Evolutionary conservation across 1,139 yeast species (phyloP).

Genomic region (Meyerozyma sp.): DNA sequence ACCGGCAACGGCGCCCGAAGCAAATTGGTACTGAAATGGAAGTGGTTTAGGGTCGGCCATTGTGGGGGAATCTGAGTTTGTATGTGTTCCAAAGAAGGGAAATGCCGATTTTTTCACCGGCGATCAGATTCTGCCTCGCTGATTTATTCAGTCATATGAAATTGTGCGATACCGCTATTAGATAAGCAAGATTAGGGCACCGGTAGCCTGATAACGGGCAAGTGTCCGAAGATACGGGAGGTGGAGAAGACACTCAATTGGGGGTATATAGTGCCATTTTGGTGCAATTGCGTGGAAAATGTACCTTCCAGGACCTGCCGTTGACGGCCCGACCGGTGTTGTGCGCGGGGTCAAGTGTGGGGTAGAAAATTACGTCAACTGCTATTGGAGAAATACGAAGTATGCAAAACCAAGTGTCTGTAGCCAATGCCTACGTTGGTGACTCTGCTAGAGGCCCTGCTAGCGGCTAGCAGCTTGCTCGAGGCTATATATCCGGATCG

Average conservation of each 20-base stretch:
- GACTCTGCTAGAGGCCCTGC: too few relatives aligned
- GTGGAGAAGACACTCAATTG: too few relatives aligned
- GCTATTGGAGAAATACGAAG: neutral
- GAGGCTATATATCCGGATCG: slow-evolving; percentile 48
- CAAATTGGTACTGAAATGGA: slow-evolving; percentile 87
- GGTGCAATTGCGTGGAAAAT: too few relatives aligned
- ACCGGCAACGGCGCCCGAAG: slow-evolving; percentile 96
- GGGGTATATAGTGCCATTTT: too few relatives aligned
- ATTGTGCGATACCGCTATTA: neutral
- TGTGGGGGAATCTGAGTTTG: neutral
- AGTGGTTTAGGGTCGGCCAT: slow-evolving; percentile 39
- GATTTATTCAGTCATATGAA: neutral
- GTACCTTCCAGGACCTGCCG: too few relatives aligned
- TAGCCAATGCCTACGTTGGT: too few relatives aligned
- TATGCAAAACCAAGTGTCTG: too few relatives aligned
- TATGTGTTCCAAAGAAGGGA: neutral
- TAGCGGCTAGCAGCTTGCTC: neutral
- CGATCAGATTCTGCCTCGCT: neutral
- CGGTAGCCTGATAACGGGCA: neutral
- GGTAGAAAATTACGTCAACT: neutral
- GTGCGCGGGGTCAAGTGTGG: neutral
- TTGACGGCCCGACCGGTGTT: neutral
- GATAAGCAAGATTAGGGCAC: neutral
- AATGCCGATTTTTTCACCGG: neutral
- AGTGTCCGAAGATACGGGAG: too few relatives aligned